Percentiles rank a stretch among this genome's conserved stretches.
These are phyloP conservation scores for Penicillium oxalicum DNA, from an alignment of 2,329 filamentous ascomycete genomes.

Conservation along the genomic window DNA sequence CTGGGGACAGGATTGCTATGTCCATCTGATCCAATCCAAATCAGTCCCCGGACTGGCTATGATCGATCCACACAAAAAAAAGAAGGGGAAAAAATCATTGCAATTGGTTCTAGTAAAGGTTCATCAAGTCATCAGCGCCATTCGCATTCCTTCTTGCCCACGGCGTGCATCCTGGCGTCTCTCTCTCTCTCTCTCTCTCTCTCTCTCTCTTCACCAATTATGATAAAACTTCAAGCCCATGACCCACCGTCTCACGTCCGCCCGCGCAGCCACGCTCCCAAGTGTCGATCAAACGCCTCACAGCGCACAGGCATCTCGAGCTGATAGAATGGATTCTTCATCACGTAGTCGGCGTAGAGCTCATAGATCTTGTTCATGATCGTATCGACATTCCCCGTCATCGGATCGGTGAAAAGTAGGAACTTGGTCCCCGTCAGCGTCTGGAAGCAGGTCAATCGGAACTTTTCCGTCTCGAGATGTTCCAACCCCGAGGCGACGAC, in stretches of 20 bases:
- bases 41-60: no score
- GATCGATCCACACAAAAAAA: no score
- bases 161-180: no score
- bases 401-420: constrained; percentile 84
- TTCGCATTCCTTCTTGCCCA: no score
- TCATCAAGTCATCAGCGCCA: no score
- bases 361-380: constrained; percentile 86
- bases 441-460: constrained; percentile 92
- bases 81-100: no score
- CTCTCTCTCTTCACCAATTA: no score
- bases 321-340: constrained; percentile 99
- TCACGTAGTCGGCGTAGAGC: constrained; percentile 92
- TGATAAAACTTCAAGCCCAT: neutral
- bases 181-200: no score
- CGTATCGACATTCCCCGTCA: constrained; percentile 76
- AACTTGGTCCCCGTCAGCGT: constrained; percentile 95
- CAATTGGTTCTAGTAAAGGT: no score
- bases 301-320: constrained; percentile 95
- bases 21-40: no score
- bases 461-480: constrained; percentile 88
- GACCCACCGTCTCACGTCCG: constrained; percentile 38
- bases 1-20: no score
- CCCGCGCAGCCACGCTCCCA: constrained; percentile 70
- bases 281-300: constrained; percentile 85
- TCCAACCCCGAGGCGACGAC: constrained; percentile 63